A percentile compares a stretch with the other conserved stretches of the same genome.
Conservation (phyloP, 2,329 filamentous ascomycete species). For the Fusarium sp. region DNA sequence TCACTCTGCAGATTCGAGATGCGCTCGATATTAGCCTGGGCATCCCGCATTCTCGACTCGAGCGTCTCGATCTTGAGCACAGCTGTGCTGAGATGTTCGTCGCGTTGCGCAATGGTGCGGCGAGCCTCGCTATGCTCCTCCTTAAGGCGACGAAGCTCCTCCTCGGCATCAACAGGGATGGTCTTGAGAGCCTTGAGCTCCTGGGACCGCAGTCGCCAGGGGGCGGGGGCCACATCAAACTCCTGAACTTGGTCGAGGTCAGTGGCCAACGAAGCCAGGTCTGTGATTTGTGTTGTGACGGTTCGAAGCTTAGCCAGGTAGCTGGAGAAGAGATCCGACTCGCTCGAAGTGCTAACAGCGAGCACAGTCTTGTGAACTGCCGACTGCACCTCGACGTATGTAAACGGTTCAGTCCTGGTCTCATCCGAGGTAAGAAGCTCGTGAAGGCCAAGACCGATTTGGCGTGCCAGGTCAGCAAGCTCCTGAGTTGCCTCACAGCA, state of each 20-base stretch:
- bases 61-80: conserved; percentile 95
- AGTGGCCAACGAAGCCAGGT: conserved; percentile 76
- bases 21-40: conserved; percentile 78
- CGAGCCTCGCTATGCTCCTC: conserved; percentile 85
- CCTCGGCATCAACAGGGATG: conserved; percentile 84
- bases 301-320: conserved; percentile 76
- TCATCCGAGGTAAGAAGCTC: conserved; percentile 75
- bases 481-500: conserved; percentile 74
- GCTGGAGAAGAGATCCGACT: conserved; percentile 77
- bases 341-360: conserved; percentile 64
- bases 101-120: conserved; percentile 76
- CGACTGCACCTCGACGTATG: conserved; percentile 73
- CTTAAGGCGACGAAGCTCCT: conserved; percentile 83
- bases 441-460: conserved; percentile 75
- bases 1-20: conserved; percentile 74
- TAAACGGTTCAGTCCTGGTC: conserved; percentile 75
- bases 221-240: conserved; percentile 80
- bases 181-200: conserved; percentile 87
- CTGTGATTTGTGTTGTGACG: conserved; percentile 73
- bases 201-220: conserved; percentile 86
- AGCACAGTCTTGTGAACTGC: conserved; percentile 68
- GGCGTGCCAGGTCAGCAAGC: conserved; percentile 74
- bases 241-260: conserved; percentile 81
- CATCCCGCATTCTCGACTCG: conserved; percentile 87
- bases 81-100: conserved; percentile 86